These are phyloP conservation scores for Trichoderma harzianum DNA, from an alignment of 2,329 filamentous ascomycete species.

Conservation along the genomic window DNA sequence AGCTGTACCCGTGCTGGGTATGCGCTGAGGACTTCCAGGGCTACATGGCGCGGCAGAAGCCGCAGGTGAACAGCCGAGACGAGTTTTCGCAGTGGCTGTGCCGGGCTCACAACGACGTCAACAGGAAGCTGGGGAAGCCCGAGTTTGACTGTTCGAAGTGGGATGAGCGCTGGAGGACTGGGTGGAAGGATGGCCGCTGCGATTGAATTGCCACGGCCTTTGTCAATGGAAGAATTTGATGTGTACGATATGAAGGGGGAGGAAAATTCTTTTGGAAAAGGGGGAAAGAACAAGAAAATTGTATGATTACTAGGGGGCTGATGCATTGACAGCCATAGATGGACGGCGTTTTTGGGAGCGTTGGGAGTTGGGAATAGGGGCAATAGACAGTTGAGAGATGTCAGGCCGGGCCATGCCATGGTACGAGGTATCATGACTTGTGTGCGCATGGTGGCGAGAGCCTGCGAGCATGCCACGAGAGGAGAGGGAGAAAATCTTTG, in stretches of 20 bases:
- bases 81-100: constrained; percentile 83
- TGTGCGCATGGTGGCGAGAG: constrained; percentile 3
- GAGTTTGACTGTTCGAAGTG: constrained; percentile 85
- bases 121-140: constrained; percentile 84
- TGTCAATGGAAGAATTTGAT: neutral
- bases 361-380: constrained; percentile 7
- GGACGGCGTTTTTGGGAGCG: neutral
- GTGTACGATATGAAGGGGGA: neutral
- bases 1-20: constrained; percentile 91
- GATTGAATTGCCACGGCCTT: constrained; percentile 37
- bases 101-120: constrained; percentile 83
- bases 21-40: constrained; percentile 88
- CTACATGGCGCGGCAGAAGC: constrained; percentile 73
- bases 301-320: constrained; percentile 8
- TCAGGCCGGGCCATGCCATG: neutral
- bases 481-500: neutral
- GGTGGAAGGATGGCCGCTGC: constrained; percentile 70
- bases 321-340: neutral
- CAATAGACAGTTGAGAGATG: neutral
- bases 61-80: constrained; percentile 55
- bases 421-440: constrained; percentile 7
- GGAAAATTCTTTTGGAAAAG: neutral
- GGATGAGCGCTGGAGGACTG: constrained; percentile 93
- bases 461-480: neutral
- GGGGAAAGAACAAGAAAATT: neutral